These are phyloP conservation scores for Candida lessepsii DNA, from an alignment of 805 yeast genomes.

Conservation along the genomic window DNA sequence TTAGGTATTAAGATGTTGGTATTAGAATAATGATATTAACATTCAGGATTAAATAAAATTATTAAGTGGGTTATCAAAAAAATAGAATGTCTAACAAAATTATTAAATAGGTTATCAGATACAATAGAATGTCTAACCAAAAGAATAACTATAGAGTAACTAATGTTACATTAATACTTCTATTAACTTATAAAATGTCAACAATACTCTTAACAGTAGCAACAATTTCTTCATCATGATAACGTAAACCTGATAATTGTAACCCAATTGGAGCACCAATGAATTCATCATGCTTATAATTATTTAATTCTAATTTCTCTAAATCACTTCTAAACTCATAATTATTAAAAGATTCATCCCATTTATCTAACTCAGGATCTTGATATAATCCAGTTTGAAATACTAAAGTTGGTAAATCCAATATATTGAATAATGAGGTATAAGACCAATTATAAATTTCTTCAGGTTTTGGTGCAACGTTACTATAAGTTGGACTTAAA, in stretches of 20 bases:
- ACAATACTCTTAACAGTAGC: conserved; percentile 43
- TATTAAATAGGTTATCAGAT: no score
- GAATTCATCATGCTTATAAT: conserved; percentile 47
- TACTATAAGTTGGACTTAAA: conserved; percentile 64
- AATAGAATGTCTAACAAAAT: no score
- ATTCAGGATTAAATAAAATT: background rate
- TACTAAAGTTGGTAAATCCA: conserved; percentile 67
- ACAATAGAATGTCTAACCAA: no score
- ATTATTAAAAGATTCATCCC: conserved; percentile 34
- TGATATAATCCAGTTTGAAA: conserved; percentile 62
- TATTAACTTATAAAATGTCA: conserved; percentile 26
- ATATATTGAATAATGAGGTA: conserved; percentile 68
- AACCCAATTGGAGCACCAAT: conserved; percentile 54
- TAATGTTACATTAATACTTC: background rate
- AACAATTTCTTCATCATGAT: conserved; percentile 55
- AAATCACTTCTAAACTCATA: conserved; percentile 44
- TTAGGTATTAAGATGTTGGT: no score
- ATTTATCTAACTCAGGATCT: conserved; percentile 53
- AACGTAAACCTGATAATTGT: conserved; percentile 54
- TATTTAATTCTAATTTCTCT: conserved; percentile 48
- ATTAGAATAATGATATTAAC: no score
- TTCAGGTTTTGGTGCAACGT: conserved; percentile 66
- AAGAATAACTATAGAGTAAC: background rate
- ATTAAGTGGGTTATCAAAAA: no score
- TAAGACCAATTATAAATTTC: conserved; percentile 76